Evolutionary conservation across 2,329 filamentous ascomycete genomes (phyloP).

Genomic region (Dactylellina leptospora): DNA sequence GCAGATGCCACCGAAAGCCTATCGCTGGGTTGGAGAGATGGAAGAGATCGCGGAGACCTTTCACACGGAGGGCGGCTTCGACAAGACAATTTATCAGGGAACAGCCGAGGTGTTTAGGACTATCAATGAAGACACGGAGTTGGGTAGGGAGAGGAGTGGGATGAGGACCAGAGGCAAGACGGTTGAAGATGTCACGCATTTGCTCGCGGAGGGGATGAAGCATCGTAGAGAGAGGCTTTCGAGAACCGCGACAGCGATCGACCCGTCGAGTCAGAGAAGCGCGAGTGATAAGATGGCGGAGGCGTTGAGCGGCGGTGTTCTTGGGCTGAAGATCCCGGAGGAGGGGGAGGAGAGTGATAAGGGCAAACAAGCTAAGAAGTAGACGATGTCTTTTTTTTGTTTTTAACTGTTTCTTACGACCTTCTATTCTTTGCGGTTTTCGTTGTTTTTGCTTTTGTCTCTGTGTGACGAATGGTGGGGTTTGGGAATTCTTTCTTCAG

Average conservation of each 20-base stretch:
- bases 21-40: conserved; percentile 81
- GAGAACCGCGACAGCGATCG: conserved; percentile 32
- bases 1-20: conserved; percentile 76
- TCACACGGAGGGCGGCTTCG: conserved; percentile 67
- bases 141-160: conserved; percentile 47
- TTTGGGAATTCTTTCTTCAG: too few species aligned
- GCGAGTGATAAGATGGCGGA: conserved; percentile 31
- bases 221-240: conserved; percentile 50
- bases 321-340: conserved; percentile 29
- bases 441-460: conserved; percentile 7
- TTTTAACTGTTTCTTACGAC: not conserved
- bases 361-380: conserved; percentile 28
- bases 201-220: conserved; percentile 52
- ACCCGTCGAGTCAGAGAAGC: not conserved
- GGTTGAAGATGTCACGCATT: conserved; percentile 46
- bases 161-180: conserved; percentile 46
- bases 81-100: conserved; percentile 38
- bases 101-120: conserved; percentile 50
- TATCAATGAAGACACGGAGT: conserved; percentile 49
- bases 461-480: conserved; percentile 6
- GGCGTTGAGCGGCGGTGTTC: conserved; percentile 17
- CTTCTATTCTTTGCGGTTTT: not conserved
- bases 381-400: not conserved
- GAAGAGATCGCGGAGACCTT: conserved; percentile 76
- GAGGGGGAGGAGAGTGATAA: conserved; percentile 23